Evolutionary conservation across 2,329 filamentous ascomycete genomes (phyloP), one percentile per base, ranked within the genome.

Genomic region (Leptosphaerulina australis): DNA sequence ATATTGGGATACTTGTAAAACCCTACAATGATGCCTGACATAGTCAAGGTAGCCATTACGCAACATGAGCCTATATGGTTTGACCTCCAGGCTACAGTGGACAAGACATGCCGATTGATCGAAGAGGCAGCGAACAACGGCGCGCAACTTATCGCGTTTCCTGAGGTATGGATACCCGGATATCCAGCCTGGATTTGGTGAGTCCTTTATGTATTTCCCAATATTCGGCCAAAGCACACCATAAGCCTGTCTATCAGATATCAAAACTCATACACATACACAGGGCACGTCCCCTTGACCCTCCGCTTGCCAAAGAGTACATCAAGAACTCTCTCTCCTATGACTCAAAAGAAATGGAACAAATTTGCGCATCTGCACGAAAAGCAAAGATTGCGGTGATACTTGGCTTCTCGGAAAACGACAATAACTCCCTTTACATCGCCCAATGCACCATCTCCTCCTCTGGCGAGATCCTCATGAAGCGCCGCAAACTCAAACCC

Each of bases 1-100:
- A 12, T 17, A 31, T 17, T 12, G 12, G 12, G 10, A 28, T 14
- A 31, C 12, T 4, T 14, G 29, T 14, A 2, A 20, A 11, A 4
- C 15, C 4, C 20, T 8, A 3, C 2, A 8, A 38, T 14, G 2
- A 53, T 53, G 44, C 45, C 50, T 3, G 18, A 9, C 8, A 49
- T 9, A 11, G 39, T 53, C 14, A 60, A 53, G 17, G 77, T 82
- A 4, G 80, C 77, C 21, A 80, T 80, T 10, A 77, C 81, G 0
- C 83, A 87, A 61, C 77, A 79, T 5, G 84, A 86, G 65, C 82
- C 83, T 0, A 77, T 74, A 1, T 87, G 83, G 83, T 74, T 87
- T 6, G 80, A 87, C 58, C 76, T 87, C 2, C 70, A 77, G 6
- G 79, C 66, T 0, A 75, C 77, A 2, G 79, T 86, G 1, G 64